phyloP scores from a whole-genome alignment of 306 rosid genomes.

The Parietaria judaica region DNA sequence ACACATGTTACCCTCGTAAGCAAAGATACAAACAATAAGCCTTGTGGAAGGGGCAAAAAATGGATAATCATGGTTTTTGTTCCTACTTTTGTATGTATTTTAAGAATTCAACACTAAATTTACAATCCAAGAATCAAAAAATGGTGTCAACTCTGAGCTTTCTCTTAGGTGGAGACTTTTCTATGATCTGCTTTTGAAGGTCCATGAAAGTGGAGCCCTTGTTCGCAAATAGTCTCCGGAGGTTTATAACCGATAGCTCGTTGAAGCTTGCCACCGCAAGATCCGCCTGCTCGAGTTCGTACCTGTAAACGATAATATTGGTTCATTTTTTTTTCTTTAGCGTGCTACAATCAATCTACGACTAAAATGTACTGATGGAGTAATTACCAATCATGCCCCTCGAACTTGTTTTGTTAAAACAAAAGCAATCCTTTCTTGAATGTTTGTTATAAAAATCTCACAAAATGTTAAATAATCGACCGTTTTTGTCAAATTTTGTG shows the following conservation, averaged over 20 bases:
- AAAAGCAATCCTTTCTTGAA: no score
- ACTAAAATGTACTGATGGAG: neutral
- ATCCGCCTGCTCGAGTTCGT: slow-evolving; percentile 91
- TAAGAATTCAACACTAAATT: slow-evolving; percentile 17
- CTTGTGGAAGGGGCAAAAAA: no score
- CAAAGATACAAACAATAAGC: no score
- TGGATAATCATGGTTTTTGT: no score
- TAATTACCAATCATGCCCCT: no score
- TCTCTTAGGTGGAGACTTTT: slow-evolving; percentile 74
- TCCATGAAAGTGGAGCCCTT: slow-evolving; percentile 92
- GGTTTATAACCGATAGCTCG: slow-evolving; percentile 94
- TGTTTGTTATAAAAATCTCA: no score
- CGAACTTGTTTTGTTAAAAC: no score
- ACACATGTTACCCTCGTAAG: no score
- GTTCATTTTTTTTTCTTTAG: neutral
- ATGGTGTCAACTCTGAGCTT: slow-evolving; percentile 79
- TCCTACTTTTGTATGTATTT: no score
- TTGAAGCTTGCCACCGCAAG: slow-evolving; percentile 83
- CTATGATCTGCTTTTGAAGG: slow-evolving; percentile 65
- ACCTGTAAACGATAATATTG: slow-evolving; percentile 41
- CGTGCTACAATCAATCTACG: neutral
- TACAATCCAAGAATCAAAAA: slow-evolving; percentile 44
- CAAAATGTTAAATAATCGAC: no score
- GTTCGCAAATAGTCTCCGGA: slow-evolving; percentile 85
- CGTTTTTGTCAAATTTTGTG: no score